Conservation (phyloP, 179 eudicot genomes). For the Corrigiola litoralis region DNA sequence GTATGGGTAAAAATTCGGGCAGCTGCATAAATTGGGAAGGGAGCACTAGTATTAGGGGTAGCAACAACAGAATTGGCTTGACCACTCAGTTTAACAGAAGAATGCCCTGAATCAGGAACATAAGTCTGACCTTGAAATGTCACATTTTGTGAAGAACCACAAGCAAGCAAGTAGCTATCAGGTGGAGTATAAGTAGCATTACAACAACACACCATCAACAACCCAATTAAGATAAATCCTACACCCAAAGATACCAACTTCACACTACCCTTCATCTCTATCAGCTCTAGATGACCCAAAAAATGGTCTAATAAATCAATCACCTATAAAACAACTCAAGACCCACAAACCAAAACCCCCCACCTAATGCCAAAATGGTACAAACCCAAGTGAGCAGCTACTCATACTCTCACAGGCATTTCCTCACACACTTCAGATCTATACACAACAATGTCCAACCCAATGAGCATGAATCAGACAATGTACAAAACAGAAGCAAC, state of each 20-base stretch:
- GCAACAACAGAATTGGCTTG: slow-evolving; percentile 36
- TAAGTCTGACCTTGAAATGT: slow-evolving; percentile 56
- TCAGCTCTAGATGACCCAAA: slow-evolving; percentile 13
- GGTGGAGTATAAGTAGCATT: slow-evolving; percentile 44
- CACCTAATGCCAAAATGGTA: slow-evolving; percentile 10
- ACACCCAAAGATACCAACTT: slow-evolving; percentile 34
- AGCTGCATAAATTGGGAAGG: slow-evolving; percentile 49
- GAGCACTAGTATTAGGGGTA: slow-evolving; percentile 43
- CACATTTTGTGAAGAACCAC: slow-evolving; percentile 71
- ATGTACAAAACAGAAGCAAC: slow-evolving; percentile 12
- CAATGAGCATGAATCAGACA: not conserved
- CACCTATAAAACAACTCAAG: slow-evolving; percentile 13
- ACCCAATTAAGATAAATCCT: slow-evolving; percentile 25
- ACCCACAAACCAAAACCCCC: slow-evolving; percentile 14
- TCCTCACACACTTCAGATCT: slow-evolving; percentile 31
- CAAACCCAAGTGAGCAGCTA: slow-evolving; percentile 22
- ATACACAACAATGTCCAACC: slow-evolving; percentile 15
- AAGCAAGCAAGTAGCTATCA: slow-evolving; percentile 60
- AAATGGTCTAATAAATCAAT: slow-evolving; percentile 3
- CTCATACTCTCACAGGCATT: slow-evolving; percentile 9
- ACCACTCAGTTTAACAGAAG: slow-evolving; percentile 40
- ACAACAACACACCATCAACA: slow-evolving; percentile 26
- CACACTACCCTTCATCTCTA: slow-evolving; percentile 24
- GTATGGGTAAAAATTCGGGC: slow-evolving; percentile 46
- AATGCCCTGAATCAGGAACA: slow-evolving; percentile 54